These are phyloP conservation scores for Oropetium thomaeum DNA, from an alignment of 176 grass and related monocot species.

Conservation along the genomic window DNA sequence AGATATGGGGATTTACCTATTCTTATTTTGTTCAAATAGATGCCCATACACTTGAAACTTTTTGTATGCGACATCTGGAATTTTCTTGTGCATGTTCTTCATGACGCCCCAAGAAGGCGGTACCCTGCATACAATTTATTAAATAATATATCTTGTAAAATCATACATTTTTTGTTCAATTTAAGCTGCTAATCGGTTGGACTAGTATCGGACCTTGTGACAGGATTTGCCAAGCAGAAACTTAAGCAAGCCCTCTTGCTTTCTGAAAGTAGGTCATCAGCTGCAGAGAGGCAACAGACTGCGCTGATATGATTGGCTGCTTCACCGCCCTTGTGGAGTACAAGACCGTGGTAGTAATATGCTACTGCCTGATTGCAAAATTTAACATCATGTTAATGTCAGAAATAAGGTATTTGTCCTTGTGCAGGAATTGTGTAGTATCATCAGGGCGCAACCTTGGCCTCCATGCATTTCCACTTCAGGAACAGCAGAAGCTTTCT, in stretches of 20 bases:
- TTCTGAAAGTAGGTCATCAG: slow-evolving; percentile 66
- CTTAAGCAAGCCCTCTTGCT: slow-evolving; percentile 88
- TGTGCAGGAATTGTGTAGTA: neutral
- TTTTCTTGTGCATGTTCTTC: slow-evolving; percentile 94
- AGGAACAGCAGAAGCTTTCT: slow-evolving; percentile 90
- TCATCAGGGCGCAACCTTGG: slow-evolving; percentile 66
- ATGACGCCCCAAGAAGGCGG: slow-evolving; percentile 87
- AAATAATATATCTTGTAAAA: neutral
- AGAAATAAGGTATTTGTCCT: neutral
- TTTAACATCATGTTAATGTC: slow-evolving; percentile 4
- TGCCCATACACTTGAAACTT: slow-evolving; percentile 75
- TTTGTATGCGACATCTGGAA: slow-evolving; percentile 70
- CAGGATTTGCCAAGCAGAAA: slow-evolving; percentile 81
- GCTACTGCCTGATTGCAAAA: slow-evolving; percentile 59
- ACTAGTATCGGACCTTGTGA: slow-evolving; percentile 55
- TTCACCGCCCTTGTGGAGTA: slow-evolving; percentile 74
- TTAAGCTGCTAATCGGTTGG: neutral
- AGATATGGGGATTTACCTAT: slow-evolving; percentile 38
- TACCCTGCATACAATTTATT: slow-evolving; percentile 47
- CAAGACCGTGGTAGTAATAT: slow-evolving; percentile 88
- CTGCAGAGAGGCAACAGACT: slow-evolving; percentile 81
- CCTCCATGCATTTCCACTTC: slow-evolving; percentile 95
- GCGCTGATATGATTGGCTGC: slow-evolving; percentile 62
- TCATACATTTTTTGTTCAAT: neutral
- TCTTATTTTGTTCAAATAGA: slow-evolving; percentile 80